These are phyloP conservation scores for Geotrichum candidum DNA, from an alignment of 1,139 yeast genomes.

Conservation along the genomic window DNA sequence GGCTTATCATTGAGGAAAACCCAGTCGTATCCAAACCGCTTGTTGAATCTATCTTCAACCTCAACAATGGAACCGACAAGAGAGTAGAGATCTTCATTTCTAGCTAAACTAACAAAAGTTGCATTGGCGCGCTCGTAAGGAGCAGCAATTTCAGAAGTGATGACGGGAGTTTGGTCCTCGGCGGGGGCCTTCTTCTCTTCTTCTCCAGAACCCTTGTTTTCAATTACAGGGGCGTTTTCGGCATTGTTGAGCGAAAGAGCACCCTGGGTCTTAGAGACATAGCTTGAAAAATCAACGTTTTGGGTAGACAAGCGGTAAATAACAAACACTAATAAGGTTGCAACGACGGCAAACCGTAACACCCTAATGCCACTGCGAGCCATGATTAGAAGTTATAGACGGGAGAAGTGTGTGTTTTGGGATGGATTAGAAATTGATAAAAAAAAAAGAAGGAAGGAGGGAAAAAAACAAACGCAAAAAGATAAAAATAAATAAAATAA, in stretches of 20 bases:
- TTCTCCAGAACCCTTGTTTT: background rate
- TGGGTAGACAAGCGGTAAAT: constrained; percentile 36
- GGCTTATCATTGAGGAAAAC: constrained; percentile 66
- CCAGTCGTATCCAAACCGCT: constrained; percentile 64
- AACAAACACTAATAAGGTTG: constrained; percentile 35
- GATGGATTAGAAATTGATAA: background rate
- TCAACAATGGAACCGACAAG: constrained; percentile 55
- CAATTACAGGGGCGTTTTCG: constrained; percentile 1
- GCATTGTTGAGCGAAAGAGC: constrained; percentile 1
- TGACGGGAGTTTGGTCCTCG: constrained; percentile 9
- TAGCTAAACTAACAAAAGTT: constrained; percentile 65
- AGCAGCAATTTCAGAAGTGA: constrained; percentile 6
- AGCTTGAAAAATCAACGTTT: constrained; percentile 27
- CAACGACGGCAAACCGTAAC: constrained; percentile 36
- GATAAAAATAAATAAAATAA: no score
- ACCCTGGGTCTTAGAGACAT: constrained; percentile 21
- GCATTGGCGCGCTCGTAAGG: constrained; percentile 45
- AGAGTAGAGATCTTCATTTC: constrained; percentile 59
- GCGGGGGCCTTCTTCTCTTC: background rate
- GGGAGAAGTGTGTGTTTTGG: background rate
- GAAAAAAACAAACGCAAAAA: background rate
- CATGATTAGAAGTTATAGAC: constrained; percentile 23
- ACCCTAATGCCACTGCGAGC: constrained; percentile 35
- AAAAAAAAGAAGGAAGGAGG: background rate
- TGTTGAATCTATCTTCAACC: constrained; percentile 69